Evolutionary conservation across 176 grass and related monocot genomes (phyloP).

Genomic region (Musa troglodytarum): DNA sequence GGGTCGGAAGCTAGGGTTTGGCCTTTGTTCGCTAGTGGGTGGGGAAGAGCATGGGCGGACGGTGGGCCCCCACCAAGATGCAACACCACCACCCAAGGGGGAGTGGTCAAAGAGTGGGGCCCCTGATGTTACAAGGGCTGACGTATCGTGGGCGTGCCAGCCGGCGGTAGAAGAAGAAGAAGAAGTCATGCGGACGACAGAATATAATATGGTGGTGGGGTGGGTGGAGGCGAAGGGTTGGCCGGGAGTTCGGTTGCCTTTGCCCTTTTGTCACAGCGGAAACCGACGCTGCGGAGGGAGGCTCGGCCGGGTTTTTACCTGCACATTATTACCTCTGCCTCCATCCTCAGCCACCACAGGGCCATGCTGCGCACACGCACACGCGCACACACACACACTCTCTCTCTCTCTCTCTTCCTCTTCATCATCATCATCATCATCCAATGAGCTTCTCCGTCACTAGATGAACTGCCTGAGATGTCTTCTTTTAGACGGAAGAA

Average conservation of each 20-base stretch:
- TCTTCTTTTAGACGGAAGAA: too few relatives aligned
- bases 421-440: too few relatives aligned
- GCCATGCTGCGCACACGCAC: too few relatives aligned
- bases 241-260: slow-evolving; percentile 10
- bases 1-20: background rate
- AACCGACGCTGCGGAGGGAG: slow-evolving; percentile 1
- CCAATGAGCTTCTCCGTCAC: too few relatives aligned
- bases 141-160: background rate
- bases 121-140: slow-evolving; percentile 6
- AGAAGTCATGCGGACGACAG: background rate
- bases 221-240: slow-evolving; percentile 1
- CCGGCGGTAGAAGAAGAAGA: background rate
- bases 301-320: background rate
- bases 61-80: background rate
- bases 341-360: background rate
- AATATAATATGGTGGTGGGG: background rate
- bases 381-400: too few relatives aligned
- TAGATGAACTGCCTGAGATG: too few relatives aligned
- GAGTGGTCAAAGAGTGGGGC: slow-evolving; percentile 17
- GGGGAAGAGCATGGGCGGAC: background rate
- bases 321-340: background rate
- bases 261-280: slow-evolving; percentile 9
- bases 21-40: slow-evolving; percentile 2
- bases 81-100: slow-evolving; percentile 8
- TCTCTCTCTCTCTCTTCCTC: too few relatives aligned